phyloP scores from a whole-genome alignment of 257 asterid genomes.

The Solanum appendiculatum region DNA sequence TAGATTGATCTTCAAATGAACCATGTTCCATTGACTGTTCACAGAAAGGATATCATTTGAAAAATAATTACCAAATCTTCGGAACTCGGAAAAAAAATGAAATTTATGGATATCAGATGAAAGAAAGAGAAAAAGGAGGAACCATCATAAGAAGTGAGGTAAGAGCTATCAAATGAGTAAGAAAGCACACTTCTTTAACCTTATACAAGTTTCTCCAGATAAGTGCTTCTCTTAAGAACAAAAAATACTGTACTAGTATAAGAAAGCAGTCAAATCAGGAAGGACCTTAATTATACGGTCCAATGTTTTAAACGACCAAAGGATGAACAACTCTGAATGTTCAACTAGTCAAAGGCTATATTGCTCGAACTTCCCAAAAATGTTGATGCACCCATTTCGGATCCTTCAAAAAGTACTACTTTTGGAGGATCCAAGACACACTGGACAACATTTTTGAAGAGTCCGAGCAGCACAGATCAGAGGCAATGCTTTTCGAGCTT shows the following conservation, averaged over 20 bases:
- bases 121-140: too few species aligned
- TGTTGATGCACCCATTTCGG: neutral
- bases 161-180: too few species aligned
- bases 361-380: neutral
- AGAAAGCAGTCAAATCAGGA: neutral
- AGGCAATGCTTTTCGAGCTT: neutral
- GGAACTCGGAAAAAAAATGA: neutral
- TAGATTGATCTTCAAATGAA: constrained; percentile 47
- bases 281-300: neutral
- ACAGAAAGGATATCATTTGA: neutral
- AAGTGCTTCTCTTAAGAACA: neutral
- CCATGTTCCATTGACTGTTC: constrained; percentile 19
- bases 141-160: too few species aligned
- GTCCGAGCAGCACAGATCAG: neutral
- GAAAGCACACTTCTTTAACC: too few species aligned
- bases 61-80: neutral
- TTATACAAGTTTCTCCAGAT: too few species aligned
- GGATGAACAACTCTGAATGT: neutral
- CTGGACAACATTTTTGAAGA: neutral
- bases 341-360: neutral
- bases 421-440: neutral
- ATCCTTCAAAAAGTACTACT: neutral
- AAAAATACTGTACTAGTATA: neutral
- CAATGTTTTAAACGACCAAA: neutral
- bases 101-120: neutral